These are phyloP conservation scores for Nigrograna mackinnonii DNA, from an alignment of 2,329 filamentous ascomycete species.

Conservation along the genomic window DNA sequence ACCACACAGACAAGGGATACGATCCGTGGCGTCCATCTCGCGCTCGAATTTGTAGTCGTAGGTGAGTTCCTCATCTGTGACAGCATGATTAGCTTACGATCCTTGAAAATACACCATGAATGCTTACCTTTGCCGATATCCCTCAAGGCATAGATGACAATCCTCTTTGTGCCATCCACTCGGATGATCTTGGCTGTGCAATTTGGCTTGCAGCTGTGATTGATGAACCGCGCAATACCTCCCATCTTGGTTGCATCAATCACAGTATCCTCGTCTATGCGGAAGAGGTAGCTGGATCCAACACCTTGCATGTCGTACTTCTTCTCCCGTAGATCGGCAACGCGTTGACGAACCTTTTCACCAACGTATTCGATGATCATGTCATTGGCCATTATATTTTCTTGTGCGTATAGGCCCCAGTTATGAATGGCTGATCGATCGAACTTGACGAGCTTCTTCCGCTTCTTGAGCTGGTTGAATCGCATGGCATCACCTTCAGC, in stretches of 20 bases:
- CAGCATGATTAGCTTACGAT: too few relatives aligned
- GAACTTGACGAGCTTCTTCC: slow-evolving; percentile 98
- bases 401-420: slow-evolving; percentile 97
- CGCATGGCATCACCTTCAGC: slow-evolving; percentile 87
- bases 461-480: slow-evolving; percentile 99
- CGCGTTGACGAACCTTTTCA: slow-evolving; percentile 94
- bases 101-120: neutral
- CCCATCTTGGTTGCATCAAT: slow-evolving; percentile 98
- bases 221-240: slow-evolving; percentile 97
- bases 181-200: slow-evolving; percentile 99
- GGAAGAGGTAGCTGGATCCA: slow-evolving; percentile 95
- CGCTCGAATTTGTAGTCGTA: slow-evolving; percentile 99
- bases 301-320: slow-evolving; percentile 95
- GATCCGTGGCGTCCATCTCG: slow-evolving; percentile 90
- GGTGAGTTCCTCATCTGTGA: slow-evolving; percentile 91
- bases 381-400: slow-evolving; percentile 95
- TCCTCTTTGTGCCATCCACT: slow-evolving; percentile 95
- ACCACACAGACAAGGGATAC: slow-evolving; percentile 95
- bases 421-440: slow-evolving; percentile 97
- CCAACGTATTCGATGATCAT: slow-evolving; percentile 99
- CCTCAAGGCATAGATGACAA: slow-evolving; percentile 96
- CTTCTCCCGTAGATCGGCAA: slow-evolving; percentile 93
- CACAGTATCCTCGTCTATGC: slow-evolving; percentile 96
- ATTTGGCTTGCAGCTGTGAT: slow-evolving; percentile 96
- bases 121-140: slow-evolving; percentile 92